phyloP scores from a whole-genome alignment of 345 rosid genomes.

The Citrus mangshanensis region DNA sequence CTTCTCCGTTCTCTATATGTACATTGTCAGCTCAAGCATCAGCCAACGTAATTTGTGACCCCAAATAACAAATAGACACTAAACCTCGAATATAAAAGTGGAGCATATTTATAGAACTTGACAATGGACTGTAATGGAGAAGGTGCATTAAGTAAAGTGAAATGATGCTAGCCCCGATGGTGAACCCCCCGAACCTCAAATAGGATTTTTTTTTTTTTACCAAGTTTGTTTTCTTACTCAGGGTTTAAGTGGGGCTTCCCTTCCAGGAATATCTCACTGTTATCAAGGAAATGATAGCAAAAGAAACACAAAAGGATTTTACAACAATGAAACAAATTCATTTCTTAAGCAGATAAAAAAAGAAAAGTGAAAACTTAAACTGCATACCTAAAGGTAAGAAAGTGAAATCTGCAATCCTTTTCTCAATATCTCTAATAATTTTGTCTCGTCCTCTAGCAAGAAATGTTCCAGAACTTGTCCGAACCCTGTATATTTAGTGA shows the following conservation, averaged over 20 bases:
- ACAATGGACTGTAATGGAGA: neutral
- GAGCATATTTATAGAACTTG: neutral
- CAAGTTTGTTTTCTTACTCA: no score
- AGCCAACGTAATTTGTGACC: neutral
- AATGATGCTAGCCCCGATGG: no score
- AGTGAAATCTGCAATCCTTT: constrained; percentile 81
- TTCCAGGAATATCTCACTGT: no score
- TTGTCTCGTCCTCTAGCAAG: constrained; percentile 77
- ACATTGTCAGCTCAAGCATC: constrained; percentile 3
- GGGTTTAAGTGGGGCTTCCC: no score
- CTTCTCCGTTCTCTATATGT: constrained; percentile 86
- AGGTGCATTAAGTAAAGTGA: neutral
- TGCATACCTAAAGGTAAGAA: constrained; percentile 83
- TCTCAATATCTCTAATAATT: constrained; percentile 67
- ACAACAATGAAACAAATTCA: neutral
- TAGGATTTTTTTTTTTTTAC: no score
- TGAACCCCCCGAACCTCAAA: no score
- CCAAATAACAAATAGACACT: neutral
- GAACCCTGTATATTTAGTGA: constrained; percentile 52
- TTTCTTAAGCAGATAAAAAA: neutral
- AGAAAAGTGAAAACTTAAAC: constrained; percentile 2
- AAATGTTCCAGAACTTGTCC: constrained; percentile 90
- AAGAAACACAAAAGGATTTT: neutral
- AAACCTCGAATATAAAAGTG: neutral
- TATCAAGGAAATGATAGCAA: neutral